phyloP scores from a whole-genome alignment of 1,284 basidiomycete genomes.

The Microbotryomycetes sp. region DNA sequence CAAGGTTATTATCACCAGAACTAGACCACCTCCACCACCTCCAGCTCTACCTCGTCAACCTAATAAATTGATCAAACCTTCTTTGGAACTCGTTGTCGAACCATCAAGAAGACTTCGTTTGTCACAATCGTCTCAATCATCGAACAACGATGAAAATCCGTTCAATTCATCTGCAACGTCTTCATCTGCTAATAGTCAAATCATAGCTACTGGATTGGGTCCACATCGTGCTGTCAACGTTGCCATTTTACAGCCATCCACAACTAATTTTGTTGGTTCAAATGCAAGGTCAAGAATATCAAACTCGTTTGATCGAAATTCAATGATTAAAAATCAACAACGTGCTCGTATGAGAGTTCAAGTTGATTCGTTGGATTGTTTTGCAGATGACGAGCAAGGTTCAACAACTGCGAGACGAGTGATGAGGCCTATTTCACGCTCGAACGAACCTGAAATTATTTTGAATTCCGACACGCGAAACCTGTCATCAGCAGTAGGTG shows the following conservation, averaged over 20 bases:
- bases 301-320: too few relatives aligned
- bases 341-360: too few relatives aligned
- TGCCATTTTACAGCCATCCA: neutral
- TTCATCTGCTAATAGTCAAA: neutral
- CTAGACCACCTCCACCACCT: neutral
- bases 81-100: slow-evolving; percentile 10
- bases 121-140: neutral
- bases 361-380: too few relatives aligned
- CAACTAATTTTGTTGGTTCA: too few relatives aligned
- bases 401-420: too few relatives aligned
- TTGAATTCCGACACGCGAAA: too few relatives aligned
- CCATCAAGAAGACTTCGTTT: neutral
- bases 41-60: neutral
- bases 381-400: too few relatives aligned
- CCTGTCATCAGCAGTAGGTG: too few relatives aligned
- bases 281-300: too few relatives aligned
- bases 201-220: neutral
- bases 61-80: neutral
- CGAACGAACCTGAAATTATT: too few relatives aligned
- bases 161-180: neutral
- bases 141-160: neutral
- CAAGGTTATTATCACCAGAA: neutral
- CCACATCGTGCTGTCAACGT: neutral
- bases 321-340: too few relatives aligned
- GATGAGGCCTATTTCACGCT: too few relatives aligned